A percentile compares a stretch with the other conserved stretches of the same genome.
phyloP scores from a whole-genome alignment of 306 rosid genomes.

The Medicago lupulina region DNA sequence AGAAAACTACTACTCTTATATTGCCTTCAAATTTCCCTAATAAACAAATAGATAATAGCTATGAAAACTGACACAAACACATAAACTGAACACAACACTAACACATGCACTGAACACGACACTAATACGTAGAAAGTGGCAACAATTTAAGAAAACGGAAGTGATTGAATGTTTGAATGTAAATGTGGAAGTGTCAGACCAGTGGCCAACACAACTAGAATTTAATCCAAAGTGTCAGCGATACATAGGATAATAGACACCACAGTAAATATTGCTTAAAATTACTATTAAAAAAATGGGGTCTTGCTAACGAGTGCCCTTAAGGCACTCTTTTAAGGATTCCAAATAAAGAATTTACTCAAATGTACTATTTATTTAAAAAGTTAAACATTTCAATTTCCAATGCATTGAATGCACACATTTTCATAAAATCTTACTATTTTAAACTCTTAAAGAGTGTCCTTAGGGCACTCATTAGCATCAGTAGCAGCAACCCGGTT shows the following conservation, averaged over 20 bases:
- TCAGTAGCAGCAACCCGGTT: constrained; percentile 17
- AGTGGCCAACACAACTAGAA: neutral
- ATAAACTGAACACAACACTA: neutral
- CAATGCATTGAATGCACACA: no score
- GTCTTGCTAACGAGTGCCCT: no score
- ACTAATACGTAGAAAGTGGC: neutral
- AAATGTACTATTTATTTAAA: no score
- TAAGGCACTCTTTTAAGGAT: no score
- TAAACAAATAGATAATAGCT: neutral
- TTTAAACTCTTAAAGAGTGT: no score
- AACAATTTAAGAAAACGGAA: neutral
- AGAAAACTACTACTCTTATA: neutral
- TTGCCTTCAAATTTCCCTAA: constrained; percentile 2
- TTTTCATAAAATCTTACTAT: no score
- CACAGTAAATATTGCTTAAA: constrained; percentile 5
- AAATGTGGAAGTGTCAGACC: neutral
- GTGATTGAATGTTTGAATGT: neutral
- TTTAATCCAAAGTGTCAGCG: neutral
- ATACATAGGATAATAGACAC: neutral
- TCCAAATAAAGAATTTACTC: no score
- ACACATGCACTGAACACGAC: neutral
- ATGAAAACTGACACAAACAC: neutral
- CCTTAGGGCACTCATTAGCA: no score
- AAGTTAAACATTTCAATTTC: no score
- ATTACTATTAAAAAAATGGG: constrained; percentile 21